These are phyloP conservation scores for Phylloporus rhodoxanthus DNA, from an alignment of 768 basidiomycete genomes.

Conservation along the genomic window DNA sequence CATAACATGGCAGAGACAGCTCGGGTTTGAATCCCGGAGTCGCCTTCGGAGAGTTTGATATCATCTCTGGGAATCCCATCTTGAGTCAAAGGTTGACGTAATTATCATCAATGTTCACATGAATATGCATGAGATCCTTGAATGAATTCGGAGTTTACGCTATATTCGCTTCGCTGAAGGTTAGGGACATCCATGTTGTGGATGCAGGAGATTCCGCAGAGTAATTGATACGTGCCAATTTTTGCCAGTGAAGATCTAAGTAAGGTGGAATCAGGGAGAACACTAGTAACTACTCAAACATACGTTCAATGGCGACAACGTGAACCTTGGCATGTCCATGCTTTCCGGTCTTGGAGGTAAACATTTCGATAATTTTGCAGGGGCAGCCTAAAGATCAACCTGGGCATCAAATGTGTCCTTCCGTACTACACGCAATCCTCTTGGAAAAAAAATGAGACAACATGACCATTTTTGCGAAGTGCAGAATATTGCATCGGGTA, in stretches of 20 bases:
- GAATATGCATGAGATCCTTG: constrained; percentile 22
- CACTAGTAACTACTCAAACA: constrained; percentile 32
- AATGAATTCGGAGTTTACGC: too few species aligned
- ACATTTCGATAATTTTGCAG: constrained; percentile 99
- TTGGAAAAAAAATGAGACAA: too few species aligned
- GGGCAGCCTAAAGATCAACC: constrained; percentile 75
- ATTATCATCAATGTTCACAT: too few species aligned
- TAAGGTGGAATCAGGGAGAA: constrained; percentile 3
- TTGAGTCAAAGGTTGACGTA: constrained; percentile 75
- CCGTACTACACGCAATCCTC: too few species aligned
- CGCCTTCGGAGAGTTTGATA: constrained; percentile 84
- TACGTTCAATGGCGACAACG: constrained; percentile 93
- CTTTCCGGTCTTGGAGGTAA: constrained; percentile 99
- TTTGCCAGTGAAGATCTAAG: constrained; percentile 96
- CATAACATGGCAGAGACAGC: too few species aligned
- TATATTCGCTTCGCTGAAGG: constrained; percentile 76
- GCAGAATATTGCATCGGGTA: constrained; percentile 95
- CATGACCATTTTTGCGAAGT: constrained; percentile 75
- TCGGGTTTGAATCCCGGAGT: constrained; percentile 47
- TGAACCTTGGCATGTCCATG: constrained; percentile 99
- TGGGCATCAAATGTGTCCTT: constrained; percentile 17
- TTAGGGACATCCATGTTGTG: constrained; percentile 99
- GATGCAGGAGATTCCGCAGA: constrained; percentile 41
- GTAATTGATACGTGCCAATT: constrained; percentile 59
- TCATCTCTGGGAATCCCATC: constrained; percentile 89